Base-by-base conservation (phyloP, 2,329 filamentous ascomycete species). In the Diaporthe eres region DNA sequence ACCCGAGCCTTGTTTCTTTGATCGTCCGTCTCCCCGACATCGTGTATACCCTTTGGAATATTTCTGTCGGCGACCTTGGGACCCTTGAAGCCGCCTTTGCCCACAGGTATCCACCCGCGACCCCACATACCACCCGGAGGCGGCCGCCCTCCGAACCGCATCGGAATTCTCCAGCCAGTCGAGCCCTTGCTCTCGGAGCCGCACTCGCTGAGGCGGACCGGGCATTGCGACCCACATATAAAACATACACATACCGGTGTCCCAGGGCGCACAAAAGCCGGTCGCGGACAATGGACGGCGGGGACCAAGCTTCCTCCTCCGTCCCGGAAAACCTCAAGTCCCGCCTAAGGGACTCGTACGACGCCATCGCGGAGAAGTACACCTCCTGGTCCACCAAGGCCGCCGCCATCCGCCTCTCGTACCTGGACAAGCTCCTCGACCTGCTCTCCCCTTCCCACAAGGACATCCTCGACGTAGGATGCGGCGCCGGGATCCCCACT, bases 381-480 rank as follows among this genome's bases (percentile, higher is more conserved):
- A 86, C 85, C 76, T 78, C 79, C 60, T 87, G 86, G 86, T 84
- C 86, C 0, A 72, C 76, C 7, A 77, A 78, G 4, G 81, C 85
- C 72, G 78, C 79, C 25, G 75, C 79, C 17, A 72, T 80, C n/a
- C 84, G 84, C 51, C 72, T 83, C 19, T 49, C 77, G 9, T 86
- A 86, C 74, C 80, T 86, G 19, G 80, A 81, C 39, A 79, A 80
- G 68, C 80, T 86, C 8, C 74, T 84, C 34, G 75, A 63, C 1
- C 77, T 80, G 25, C 79, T 85, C 19, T 22, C 70, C 68, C 13
- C 74, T 71, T 57, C 42, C 19, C 60, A 74, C n/a, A 60, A 42
- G 1, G 58, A 74, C 39, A 79, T 85, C 31, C 83, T 87, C 37
- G 86, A 87, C 75, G 82, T 87, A 10, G 86, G 86, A 58, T 86